Percentiles rank a stretch among this genome's conserved stretches.
Conservation (phyloP, 106 monocot species). For the Agapanthus africanus region DNA sequence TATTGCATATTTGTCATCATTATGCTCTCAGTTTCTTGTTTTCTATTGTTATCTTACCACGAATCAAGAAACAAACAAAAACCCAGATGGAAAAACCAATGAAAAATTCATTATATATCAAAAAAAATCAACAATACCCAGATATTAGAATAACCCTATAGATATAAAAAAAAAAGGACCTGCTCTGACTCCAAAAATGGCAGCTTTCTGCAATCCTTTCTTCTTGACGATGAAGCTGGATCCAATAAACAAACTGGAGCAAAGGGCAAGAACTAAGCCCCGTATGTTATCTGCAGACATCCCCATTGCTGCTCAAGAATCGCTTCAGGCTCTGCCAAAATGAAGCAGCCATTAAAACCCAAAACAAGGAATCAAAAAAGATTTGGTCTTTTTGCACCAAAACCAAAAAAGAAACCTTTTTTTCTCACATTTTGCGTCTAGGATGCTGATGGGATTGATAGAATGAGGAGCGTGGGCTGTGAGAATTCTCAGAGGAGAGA, state of each 20-base stretch:
- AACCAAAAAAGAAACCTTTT: no score
- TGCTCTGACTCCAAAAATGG: slow-evolving; percentile 14
- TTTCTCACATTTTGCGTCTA: no score
- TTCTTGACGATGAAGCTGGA: slow-evolving; percentile 25
- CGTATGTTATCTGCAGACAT: slow-evolving; percentile 16
- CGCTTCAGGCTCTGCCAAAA: neutral
- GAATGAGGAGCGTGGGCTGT: no score
- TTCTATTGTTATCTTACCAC: no score
- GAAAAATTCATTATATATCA: neutral
- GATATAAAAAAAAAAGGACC: slow-evolving; percentile 5
- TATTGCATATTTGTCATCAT: no score
- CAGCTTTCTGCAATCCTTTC: slow-evolving; percentile 24
- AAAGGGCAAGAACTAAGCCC: slow-evolving; percentile 16
- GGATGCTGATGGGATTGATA: no score
- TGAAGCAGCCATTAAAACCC: neutral
- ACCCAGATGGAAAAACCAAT: neutral
- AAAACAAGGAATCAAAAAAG: neutral
- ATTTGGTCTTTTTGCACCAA: no score
- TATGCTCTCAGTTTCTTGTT: neutral
- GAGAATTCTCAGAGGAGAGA: no score
- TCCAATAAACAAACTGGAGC: slow-evolving; percentile 23
- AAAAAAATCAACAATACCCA: neutral
- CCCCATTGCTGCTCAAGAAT: neutral
- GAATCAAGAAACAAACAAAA: no score
- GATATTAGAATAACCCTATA: neutral